Evolutionary conservation across 805 yeast species (phyloP), one percentile per base, ranked within the genome.

Genomic region (Cyberlindnera mississippiensis): DNA sequence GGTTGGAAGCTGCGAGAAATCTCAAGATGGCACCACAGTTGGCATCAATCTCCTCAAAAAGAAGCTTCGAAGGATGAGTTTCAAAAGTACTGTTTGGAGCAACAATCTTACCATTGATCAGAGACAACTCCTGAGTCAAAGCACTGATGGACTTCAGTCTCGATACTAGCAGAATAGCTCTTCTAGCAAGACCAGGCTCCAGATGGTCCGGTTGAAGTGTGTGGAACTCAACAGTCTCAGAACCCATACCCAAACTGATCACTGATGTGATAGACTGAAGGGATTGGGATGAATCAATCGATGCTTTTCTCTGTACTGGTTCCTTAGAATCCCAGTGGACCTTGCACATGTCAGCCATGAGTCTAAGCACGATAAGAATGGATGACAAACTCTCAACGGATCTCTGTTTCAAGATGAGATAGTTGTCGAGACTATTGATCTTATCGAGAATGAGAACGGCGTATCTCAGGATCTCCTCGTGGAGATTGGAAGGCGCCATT

Each of bases 1-100:
- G 70, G 51, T 78, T 76, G 3, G 80, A 62, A 13, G 80, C 75
- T 1, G 81, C 74, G 8, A 76, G 35, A 53, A 64, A 78, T 29
- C 69, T 58, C 15, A 73, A 49, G 6, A 78, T 58, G 22, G 66
- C 57, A 14, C 68, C 72, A 35, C 72, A 60, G 29, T 59, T 59
- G 2, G 46, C 27, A 48, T 73, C 76, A 12, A 74, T 63, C 20
- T 50, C 53, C 6, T 55, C 59, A 15, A 67, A 49, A 3, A 64
- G 37, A 4, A 51, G 49, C 31, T 35, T 51, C 30, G 41, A 54
- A 17, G 50, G 32, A 24, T 46, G 37, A n/a, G 51, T 59, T 14
- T 54, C 57, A 26, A 42, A 49, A 10, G 46, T 34, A 13, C 40
- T 49, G 6, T 48, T 34, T 9, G 44, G 56, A 15, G 41, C 35